phyloP scores from a whole-genome alignment of 2,329 filamentous ascomycete genomes.

The Berkeleyomyces rouxiae region DNA sequence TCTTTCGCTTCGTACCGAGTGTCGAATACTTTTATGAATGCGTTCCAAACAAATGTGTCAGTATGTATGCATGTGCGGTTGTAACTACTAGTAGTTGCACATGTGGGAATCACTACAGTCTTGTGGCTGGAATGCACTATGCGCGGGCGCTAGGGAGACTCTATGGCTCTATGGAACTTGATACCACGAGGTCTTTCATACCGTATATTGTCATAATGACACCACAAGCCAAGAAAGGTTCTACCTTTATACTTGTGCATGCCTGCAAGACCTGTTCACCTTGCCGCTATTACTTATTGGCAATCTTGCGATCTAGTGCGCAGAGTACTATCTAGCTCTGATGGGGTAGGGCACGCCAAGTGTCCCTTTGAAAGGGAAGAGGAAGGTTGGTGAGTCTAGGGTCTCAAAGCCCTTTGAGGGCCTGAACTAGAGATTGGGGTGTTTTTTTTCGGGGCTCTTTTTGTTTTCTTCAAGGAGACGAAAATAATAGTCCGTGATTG shows the following conservation, averaged over 20 bases:
- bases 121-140: neutral
- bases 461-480: no score
- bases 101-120: neutral
- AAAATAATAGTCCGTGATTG: no score
- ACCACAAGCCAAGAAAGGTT: neutral
- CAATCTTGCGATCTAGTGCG: neutral
- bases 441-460: no score
- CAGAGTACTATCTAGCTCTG: neutral
- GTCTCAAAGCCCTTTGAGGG: no score
- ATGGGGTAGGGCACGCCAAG: neutral
- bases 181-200: neutral
- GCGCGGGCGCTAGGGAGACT: neutral
- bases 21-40: no score
- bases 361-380: neutral
- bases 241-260: neutral
- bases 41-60: no score
- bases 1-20: no score
- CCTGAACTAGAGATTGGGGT: no score
- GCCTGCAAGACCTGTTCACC: neutral
- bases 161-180: neutral
- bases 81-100: neutral
- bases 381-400: neutral
- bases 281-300: neutral
- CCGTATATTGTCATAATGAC: neutral
- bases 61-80: neutral